Conservation (phyloP, 768 basidiomycete genomes). For the Antrodiella citrinella region DNA sequence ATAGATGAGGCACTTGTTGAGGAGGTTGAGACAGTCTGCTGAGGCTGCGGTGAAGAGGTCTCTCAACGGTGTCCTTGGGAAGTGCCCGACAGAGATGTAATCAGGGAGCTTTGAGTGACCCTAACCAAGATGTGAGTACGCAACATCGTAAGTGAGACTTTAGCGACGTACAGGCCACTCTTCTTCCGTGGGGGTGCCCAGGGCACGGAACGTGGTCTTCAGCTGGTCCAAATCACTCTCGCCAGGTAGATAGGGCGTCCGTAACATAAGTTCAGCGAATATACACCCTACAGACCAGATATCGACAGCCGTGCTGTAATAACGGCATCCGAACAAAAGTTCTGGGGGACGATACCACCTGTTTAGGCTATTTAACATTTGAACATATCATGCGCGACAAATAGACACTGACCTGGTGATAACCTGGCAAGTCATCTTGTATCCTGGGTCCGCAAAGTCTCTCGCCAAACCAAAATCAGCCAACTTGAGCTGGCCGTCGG, state of each 20-base stretch:
- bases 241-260: slow-evolving; percentile 92
- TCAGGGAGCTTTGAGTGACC: slow-evolving; percentile 88
- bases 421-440: slow-evolving; percentile 97
- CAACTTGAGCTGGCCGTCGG: slow-evolving; percentile 88
- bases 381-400: no score
- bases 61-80: slow-evolving; percentile 74
- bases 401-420: slow-evolving; percentile 87
- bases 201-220: slow-evolving; percentile 86
- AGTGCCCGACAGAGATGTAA: slow-evolving; percentile 79
- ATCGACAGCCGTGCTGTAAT: slow-evolving; percentile 89
- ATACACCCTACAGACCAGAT: slow-evolving; percentile 98
- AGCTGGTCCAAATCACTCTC: slow-evolving; percentile 97
- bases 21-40: slow-evolving; percentile 75
- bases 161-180: slow-evolving; percentile 80
- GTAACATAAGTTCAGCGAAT: slow-evolving; percentile 93
- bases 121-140: slow-evolving; percentile 28
- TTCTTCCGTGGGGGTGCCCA: slow-evolving; percentile 93
- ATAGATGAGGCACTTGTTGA: slow-evolving; percentile 72
- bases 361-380: no score
- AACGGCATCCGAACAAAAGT: slow-evolving; percentile 82
- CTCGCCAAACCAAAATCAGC: slow-evolving; percentile 98
- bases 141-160: not conserved
- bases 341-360: slow-evolving; percentile 99
- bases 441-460: slow-evolving; percentile 91
- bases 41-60: slow-evolving; percentile 90